These are phyloP conservation scores for Backusella sp. DNA, from an alignment of 192 early-diverging fungal species.

Conservation along the genomic window DNA sequence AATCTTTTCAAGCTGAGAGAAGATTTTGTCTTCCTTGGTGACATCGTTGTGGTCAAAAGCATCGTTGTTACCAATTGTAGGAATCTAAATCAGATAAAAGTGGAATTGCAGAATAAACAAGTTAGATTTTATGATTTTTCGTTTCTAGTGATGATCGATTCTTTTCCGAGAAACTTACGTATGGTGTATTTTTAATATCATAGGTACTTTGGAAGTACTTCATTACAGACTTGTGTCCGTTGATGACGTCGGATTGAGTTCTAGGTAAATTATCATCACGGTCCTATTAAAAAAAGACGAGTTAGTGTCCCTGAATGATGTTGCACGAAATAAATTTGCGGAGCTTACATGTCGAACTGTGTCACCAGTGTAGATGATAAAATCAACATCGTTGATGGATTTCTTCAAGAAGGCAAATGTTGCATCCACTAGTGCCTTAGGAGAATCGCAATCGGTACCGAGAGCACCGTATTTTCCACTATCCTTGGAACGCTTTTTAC, in stretches of 20 bases:
- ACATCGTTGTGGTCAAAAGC: slow-evolving; percentile 26
- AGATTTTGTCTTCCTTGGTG: background rate
- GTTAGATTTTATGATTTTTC: background rate
- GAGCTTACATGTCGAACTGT: slow-evolving; percentile 37
- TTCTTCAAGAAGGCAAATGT: slow-evolving; percentile 34
- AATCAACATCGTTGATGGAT: slow-evolving; percentile 31
- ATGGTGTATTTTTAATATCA: slow-evolving; percentile 8
- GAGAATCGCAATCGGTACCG: slow-evolving; percentile 32
- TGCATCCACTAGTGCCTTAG: slow-evolving; percentile 14
- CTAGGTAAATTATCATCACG: slow-evolving; percentile 20
- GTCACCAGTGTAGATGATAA: slow-evolving; percentile 44
- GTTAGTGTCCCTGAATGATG: background rate
- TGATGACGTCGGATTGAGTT: slow-evolving; percentile 18
- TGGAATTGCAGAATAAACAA: background rate
- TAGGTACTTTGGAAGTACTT: slow-evolving; percentile 24
- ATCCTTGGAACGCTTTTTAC: slow-evolving; percentile 20
- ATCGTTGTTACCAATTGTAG: slow-evolving; percentile 42
- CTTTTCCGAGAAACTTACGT: slow-evolving; percentile 15
- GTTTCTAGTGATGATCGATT: too few species aligned
- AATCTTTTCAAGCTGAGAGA: slow-evolving; percentile 18
- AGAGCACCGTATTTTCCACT: slow-evolving; percentile 37
- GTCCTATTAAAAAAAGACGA: slow-evolving; percentile 8
- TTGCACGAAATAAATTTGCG: background rate
- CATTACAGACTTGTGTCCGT: slow-evolving; percentile 23
- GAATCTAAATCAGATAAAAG: slow-evolving; percentile 23